Base-by-base conservation (phyloP, 768 basidiomycete genomes). In the Boletus insuetus region DNA sequence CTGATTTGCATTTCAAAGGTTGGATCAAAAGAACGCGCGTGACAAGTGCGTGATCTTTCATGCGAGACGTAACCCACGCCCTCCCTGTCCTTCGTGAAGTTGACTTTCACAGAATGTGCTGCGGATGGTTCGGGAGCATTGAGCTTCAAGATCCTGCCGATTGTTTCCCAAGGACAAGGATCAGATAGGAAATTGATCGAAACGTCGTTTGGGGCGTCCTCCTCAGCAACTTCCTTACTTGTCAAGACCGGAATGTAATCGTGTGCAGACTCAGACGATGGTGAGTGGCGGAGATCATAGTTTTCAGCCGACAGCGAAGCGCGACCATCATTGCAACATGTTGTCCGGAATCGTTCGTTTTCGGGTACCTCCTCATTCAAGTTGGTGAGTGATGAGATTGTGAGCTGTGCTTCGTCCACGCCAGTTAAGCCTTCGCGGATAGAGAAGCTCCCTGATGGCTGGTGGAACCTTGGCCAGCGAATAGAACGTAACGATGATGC, bases 161-260 rank as follows among this genome's bases (percentile, higher is more conserved):
- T 72, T 20, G 69, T 65, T 44, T 62, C 60, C 69, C 69, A 70
- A 14, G 69, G 69, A 45, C 67, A 58, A 6, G 69, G 69, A 51
- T 70, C 69, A n/a, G 63, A 59, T 26, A 70, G 54, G 54, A 72
- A 61, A 53, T 70, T 56, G 17, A 72, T 46, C 20, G 58, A 56
- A 40, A 58, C 35, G 19, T 43, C 22, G 13, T 24, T n/a, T 39
- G 35, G 40, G n/a, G 29, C 7, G 19, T 34, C 37, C 19, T 55
- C 51, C 32, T 39, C 34, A 17, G 24, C 9, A 17, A 40, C 44
- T 35, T 49, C 39, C 12, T 22, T 40, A 12, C 14, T 37, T 35
- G 24, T 34, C 47, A 24, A 26, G 32, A 37, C 24, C 34, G 4
- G 29, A 20, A 43, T 22, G 6, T n/a, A 19, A 41, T 43, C 32